phyloP scores from a whole-genome alignment of 75 land plant genomes.

The Isoetes taiwanensis region DNA sequence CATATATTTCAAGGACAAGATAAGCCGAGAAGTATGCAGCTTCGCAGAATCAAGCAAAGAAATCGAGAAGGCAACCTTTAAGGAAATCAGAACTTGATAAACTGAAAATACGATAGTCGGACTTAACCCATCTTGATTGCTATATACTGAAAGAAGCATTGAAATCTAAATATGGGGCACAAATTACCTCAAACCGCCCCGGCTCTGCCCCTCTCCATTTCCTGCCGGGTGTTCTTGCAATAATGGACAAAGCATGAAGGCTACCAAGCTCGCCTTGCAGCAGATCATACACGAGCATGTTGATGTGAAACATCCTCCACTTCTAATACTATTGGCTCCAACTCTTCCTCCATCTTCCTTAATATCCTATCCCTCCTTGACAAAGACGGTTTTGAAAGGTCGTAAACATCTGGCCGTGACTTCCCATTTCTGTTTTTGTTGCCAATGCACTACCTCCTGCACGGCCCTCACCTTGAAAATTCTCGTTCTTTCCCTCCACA shows the following conservation, averaged over 20 bases:
- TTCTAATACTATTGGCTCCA: constrained; percentile 45
- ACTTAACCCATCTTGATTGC: too few relatives aligned
- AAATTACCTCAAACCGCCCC: too few relatives aligned
- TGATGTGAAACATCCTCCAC: constrained; percentile 78
- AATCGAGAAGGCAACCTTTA: too few relatives aligned
- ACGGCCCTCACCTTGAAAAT: background rate
- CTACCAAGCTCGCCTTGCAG: constrained; percentile 71
- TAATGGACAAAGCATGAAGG: constrained; percentile 83
- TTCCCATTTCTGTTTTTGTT: background rate
- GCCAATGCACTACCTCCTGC: too few relatives aligned
- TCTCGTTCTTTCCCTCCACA: background rate
- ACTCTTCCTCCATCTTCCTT: constrained; percentile 41
- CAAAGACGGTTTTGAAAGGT: background rate
- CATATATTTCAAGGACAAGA: too few relatives aligned
- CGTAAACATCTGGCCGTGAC: background rate
- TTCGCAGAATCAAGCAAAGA: too few relatives aligned
- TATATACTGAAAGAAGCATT: too few relatives aligned
- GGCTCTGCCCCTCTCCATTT: too few relatives aligned
- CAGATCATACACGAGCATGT: constrained; percentile 64
- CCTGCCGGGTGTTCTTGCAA: constrained; percentile 69
- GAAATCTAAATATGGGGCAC: too few relatives aligned
- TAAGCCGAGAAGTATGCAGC: too few relatives aligned
- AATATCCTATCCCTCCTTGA: constrained; percentile 41
- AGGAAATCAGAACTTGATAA: too few relatives aligned
- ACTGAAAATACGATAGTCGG: too few relatives aligned